These are phyloP conservation scores for Suillus fuscotomentosus DNA, from an alignment of 768 basidiomycete genomes.

Conservation along the genomic window DNA sequence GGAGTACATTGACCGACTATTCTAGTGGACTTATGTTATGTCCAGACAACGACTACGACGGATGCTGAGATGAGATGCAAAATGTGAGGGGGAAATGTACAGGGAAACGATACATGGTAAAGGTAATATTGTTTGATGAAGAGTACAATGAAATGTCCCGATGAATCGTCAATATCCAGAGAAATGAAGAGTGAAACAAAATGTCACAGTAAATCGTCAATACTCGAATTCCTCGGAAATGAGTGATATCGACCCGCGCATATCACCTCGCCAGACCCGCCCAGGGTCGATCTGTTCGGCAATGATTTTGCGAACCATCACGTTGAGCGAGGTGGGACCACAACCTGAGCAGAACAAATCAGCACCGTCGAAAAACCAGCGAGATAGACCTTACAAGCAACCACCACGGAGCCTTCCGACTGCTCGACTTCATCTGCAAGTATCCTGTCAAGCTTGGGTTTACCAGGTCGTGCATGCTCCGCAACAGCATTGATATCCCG, in stretches of 20 bases:
- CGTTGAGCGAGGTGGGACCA: constrained; percentile 70
- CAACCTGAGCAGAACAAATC: constrained; percentile 47
- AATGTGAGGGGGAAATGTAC: background rate
- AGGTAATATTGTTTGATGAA: background rate
- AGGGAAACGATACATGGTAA: background rate
- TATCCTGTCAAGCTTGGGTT: constrained; percentile 62
- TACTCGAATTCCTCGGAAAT: constrained; percentile 70
- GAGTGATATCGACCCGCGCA: constrained; percentile 56
- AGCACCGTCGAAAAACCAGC: constrained; percentile 6
- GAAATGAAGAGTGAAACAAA: background rate
- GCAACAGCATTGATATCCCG: constrained; percentile 56
- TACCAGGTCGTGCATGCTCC: constrained; percentile 64
- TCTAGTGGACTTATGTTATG: background rate
- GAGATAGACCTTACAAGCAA: constrained; percentile 57
- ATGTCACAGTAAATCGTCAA: constrained; percentile 27
- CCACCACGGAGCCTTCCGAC: constrained; percentile 55
- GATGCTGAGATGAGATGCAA: background rate
- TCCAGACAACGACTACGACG: background rate
- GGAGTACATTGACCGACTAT: background rate
- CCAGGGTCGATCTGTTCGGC: constrained; percentile 57
- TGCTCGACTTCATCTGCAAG: constrained; percentile 61
- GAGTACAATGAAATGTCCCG: background rate
- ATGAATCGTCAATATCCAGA: constrained; percentile 41
- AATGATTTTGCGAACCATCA: constrained; percentile 63
- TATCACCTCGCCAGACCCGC: constrained; percentile 52